A percentile compares a stretch with the other conserved stretches of the same genome.
phyloP scores from a whole-genome alignment of 768 basidiomycete genomes.

The Lanmaoa rubissima region DNA sequence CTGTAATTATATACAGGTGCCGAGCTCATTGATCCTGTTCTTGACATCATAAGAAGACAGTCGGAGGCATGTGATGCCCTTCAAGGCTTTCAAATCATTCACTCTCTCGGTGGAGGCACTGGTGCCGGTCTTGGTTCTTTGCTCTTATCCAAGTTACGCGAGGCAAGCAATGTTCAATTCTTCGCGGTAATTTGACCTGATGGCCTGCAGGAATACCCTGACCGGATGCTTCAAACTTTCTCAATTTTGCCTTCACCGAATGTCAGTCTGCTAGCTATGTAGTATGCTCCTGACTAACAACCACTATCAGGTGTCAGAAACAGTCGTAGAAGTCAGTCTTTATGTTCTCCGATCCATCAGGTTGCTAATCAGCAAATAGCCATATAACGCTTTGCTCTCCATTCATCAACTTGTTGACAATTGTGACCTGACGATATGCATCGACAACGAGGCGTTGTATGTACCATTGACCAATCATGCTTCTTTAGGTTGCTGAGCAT shows the following conservation, averaged over 20 bases:
- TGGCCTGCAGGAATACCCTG: conserved; percentile 52
- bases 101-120: conserved; percentile 90
- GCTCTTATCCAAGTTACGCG: conserved; percentile 76
- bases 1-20: conserved; percentile 53
- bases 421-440: conserved; percentile 78
- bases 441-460: conserved; percentile 86
- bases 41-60: conserved; percentile 79
- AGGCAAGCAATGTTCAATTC: conserved; percentile 43
- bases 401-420: conserved; percentile 89
- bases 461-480: conserved; percentile 17
- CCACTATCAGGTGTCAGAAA: conserved; percentile 40
- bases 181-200: not conserved
- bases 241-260: conserved; percentile 56
- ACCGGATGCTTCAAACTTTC: conserved; percentile 52
- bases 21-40: conserved; percentile 83
- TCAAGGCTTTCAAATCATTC: conserved; percentile 88
- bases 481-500: not conserved
- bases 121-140: conserved; percentile 84
- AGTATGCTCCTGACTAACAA: conserved; percentile 11
- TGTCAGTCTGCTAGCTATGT: conserved; percentile 28
- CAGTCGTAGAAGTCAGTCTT: conserved; percentile 48
- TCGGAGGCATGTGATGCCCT: conserved; percentile 80
- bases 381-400: conserved; percentile 83
- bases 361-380: conserved; percentile 37
- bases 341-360: not conserved